Conservation (phyloP, 2,329 filamentous ascomycete species). For the Penicillium sclerotiorum region DNA sequence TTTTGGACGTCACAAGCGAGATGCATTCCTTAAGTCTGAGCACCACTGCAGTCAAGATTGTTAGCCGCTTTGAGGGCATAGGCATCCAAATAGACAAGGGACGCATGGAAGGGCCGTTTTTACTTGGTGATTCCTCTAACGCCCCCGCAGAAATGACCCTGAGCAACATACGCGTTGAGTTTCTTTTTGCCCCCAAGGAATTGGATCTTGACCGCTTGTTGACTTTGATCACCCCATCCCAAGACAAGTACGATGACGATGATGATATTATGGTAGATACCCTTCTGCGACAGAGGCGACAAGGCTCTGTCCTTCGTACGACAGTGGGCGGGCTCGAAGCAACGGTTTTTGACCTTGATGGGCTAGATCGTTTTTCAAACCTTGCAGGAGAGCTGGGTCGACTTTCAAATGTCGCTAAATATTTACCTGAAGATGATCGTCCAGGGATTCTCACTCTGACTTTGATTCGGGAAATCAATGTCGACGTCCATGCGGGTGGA, state of each 20-base stretch:
- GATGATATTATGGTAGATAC: slow-evolving; percentile 96
- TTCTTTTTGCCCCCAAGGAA: slow-evolving; percentile 71
- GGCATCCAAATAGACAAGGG: slow-evolving; percentile 75
- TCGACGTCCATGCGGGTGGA: slow-evolving; percentile 65
- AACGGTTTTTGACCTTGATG: slow-evolving; percentile 63
- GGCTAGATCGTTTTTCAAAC: slow-evolving; percentile 68
- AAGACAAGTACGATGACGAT: slow-evolving; percentile 82
- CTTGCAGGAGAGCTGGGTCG: slow-evolving; percentile 79
- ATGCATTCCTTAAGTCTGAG: slow-evolving; percentile 74
- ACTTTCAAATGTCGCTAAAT: slow-evolving; percentile 86
- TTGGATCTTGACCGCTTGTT: slow-evolving; percentile 79
- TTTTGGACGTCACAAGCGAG: slow-evolving; percentile 75
- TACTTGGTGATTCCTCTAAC: slow-evolving; percentile 50
- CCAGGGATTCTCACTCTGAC: slow-evolving; percentile 81
- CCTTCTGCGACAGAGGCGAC: slow-evolving; percentile 78
- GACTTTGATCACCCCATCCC: slow-evolving; percentile 86
- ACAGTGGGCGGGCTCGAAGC: slow-evolving; percentile 67
- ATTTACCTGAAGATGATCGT: slow-evolving; percentile 91
- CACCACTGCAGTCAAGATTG: slow-evolving; percentile 79
- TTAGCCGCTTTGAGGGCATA: slow-evolving; percentile 72
- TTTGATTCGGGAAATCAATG: slow-evolving; percentile 65
- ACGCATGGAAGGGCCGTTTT: slow-evolving; percentile 71
- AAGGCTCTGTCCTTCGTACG: slow-evolving; percentile 78
- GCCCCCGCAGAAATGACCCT: slow-evolving; percentile 66
- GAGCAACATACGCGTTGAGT: slow-evolving; percentile 70